Percentiles rank a stretch among this genome's conserved stretches.
Evolutionary conservation across 2,329 filamentous ascomycete genomes (phyloP).

Genomic region (Tolypocladium guangdongense): DNA sequence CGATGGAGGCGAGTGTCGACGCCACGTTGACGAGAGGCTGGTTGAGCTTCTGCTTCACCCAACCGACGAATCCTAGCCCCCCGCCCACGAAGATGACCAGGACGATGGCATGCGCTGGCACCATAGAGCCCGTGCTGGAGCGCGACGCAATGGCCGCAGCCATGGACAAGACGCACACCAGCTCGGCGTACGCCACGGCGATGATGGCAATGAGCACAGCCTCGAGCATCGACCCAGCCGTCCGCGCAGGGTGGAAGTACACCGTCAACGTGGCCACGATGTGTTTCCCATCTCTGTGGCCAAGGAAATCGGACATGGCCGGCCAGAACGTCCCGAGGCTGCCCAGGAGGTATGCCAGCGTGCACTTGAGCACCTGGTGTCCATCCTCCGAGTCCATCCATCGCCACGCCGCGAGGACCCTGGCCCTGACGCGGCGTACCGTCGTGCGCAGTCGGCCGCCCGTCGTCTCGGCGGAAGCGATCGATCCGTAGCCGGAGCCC

Average conservation of each 20-base stretch:
- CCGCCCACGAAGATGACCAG: conserved; percentile 76
- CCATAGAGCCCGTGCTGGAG: conserved; percentile 50
- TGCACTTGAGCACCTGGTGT: conserved; percentile 79
- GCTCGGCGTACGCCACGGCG: conserved; percentile 60
- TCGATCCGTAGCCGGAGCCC: conserved; percentile 3
- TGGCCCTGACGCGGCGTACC: conserved; percentile 14
- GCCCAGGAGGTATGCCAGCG: conserved; percentile 76
- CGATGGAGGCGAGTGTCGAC: conserved; percentile 76
- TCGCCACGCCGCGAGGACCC: conserved; percentile 30
- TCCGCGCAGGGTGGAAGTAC: conserved; percentile 85
- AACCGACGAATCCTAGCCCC: conserved; percentile 77
- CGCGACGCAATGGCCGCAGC: conserved; percentile 73
- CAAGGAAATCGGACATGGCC: conserved; percentile 60
- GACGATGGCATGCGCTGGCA: conserved; percentile 67
- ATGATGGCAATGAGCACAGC: conserved; percentile 65
- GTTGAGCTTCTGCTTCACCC: conserved; percentile 72
- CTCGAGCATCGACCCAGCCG: conserved; percentile 81
- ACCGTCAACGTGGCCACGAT: conserved; percentile 89
- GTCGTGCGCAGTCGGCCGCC: conserved; percentile 6
- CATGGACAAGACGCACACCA: conserved; percentile 78
- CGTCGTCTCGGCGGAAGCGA: conserved; percentile 9
- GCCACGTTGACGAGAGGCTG: conserved; percentile 75
- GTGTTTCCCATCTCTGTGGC: conserved; percentile 83
- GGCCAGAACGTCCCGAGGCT: conserved; percentile 79
- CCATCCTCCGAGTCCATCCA: conserved; percentile 65